A percentile compares a stretch with the other conserved stretches of the same genome.
Evolutionary conservation across 768 basidiomycete genomes (phyloP).

Genomic region (Psilocybe sp.): DNA sequence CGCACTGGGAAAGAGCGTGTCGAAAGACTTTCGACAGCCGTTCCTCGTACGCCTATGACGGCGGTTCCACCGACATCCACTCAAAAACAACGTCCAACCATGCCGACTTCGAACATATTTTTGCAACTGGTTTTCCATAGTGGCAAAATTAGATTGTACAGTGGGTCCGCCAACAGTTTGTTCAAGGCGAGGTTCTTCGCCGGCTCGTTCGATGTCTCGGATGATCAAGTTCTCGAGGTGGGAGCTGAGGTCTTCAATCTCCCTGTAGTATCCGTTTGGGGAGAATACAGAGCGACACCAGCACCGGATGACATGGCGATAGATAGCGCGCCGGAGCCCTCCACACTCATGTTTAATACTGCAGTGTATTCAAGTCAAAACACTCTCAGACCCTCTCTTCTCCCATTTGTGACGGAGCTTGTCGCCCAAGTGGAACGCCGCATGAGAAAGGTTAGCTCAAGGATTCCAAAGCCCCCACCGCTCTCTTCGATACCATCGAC

Average conservation of each 20-base stretch:
- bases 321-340: conserved; percentile 39
- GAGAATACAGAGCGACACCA: conserved; percentile 70
- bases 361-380: conserved; percentile 91
- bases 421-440: conserved; percentile 67
- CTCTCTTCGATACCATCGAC: conserved; percentile 7
- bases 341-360: conserved; percentile 75
- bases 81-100: conserved; percentile 31
- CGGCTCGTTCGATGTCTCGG: conserved; percentile 39
- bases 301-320: conserved; percentile 34
- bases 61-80: conserved; percentile 15
- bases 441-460: conserved; percentile 51
- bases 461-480: conserved; percentile 15
- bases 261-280: conserved; percentile 79
- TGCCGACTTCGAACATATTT: conserved; percentile 60
- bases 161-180: conserved; percentile 36
- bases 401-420: conserved; percentile 83
- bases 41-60: conserved; percentile 41
- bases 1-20: conserved; percentile 77
- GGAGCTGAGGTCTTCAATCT: conserved; percentile 68
- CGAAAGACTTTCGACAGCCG: conserved; percentile 56
- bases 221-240: conserved; percentile 49
- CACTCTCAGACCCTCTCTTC: conserved; percentile 71
- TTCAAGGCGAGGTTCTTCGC: conserved; percentile 34
- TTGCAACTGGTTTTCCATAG: conserved; percentile 76
- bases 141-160: conserved; percentile 78